A percentile compares a stretch with the other conserved stretches of the same genome.
These are phyloP conservation scores for Penicillium tannophilum DNA, from an alignment of 495 filamentous ascomycete species.

Conservation along the genomic window DNA sequence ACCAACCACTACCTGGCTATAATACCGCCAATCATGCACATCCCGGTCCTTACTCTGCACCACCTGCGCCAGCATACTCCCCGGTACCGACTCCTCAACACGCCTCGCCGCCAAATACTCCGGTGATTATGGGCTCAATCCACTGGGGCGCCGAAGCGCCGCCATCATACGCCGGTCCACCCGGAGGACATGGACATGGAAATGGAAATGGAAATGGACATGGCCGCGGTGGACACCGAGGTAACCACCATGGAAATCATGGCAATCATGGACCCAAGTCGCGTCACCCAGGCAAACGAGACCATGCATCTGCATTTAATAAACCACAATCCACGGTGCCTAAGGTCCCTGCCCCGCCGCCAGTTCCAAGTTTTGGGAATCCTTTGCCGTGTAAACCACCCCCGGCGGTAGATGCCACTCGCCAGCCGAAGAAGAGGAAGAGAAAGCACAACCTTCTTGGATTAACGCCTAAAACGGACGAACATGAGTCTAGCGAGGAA, in stretches of 20 bases:
- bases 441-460: constrained; percentile 78
- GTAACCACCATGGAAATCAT: constrained; percentile 49
- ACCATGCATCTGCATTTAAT: constrained; percentile 45
- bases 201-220: constrained; percentile 22
- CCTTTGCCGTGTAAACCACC: constrained; percentile 64
- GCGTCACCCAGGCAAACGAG: constrained; percentile 40
- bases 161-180: constrained; percentile 25
- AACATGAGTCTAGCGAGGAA: constrained; percentile 68
- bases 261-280: constrained; percentile 40
- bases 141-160: constrained; percentile 57
- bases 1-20: constrained; percentile 35
- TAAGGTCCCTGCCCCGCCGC: constrained; percentile 52
- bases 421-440: constrained; percentile 73
- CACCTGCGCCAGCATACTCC: constrained; percentile 29
- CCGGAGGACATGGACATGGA: constrained; percentile 4
- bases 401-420: constrained; percentile 36
- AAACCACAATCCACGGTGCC: constrained; percentile 41
- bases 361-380: constrained; percentile 64
- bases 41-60: constrained; percentile 26
- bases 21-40: constrained; percentile 26
- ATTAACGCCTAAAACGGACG: constrained; percentile 72
- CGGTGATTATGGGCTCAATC: constrained; percentile 59
- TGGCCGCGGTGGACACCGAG: constrained; percentile 22
- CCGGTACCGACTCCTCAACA: constrained; percentile 30
- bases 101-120: constrained; percentile 33